Evolutionary conservation across 2,329 filamentous ascomycete genomes (phyloP).

Genomic region (Cytospora leucostoma): DNA sequence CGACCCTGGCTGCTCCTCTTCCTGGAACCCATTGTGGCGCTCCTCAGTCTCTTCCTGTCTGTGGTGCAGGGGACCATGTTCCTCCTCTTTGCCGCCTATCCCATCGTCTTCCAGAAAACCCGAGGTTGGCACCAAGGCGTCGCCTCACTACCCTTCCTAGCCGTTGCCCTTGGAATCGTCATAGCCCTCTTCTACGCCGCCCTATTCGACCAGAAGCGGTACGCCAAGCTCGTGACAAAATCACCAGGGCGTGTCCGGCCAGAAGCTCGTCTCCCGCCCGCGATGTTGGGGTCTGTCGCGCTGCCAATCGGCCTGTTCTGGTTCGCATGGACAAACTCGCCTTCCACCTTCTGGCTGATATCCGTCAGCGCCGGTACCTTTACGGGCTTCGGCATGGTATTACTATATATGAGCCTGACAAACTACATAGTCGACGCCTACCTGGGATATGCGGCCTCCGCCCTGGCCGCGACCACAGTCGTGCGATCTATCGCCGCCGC

Average conservation of each 20-base stretch:
- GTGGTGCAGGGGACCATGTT: constrained; percentile 43
- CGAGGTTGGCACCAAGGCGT: constrained; percentile 52
- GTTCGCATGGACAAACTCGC: constrained; percentile 58
- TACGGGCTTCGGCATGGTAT: constrained; percentile 68
- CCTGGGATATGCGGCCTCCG: constrained; percentile 78
- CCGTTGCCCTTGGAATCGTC: constrained; percentile 56
- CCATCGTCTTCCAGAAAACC: constrained; percentile 54
- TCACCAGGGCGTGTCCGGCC: constrained; percentile 57
- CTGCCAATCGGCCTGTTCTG: constrained; percentile 58
- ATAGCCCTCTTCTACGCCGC: constrained; percentile 49
- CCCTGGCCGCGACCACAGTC: constrained; percentile 78
- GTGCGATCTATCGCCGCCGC: constrained; percentile 73
- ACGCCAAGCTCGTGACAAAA: constrained; percentile 48
- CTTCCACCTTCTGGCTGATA: constrained; percentile 31
- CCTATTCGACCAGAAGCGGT: constrained; percentile 41
- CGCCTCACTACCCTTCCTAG: constrained; percentile 57
- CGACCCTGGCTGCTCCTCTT: constrained; percentile 45
- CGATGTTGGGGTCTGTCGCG: constrained; percentile 55
- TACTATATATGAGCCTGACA: constrained; percentile 80
- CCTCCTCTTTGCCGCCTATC: constrained; percentile 46
- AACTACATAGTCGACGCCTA: constrained; percentile 82
- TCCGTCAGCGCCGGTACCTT: constrained; percentile 47
- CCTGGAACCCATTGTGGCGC: constrained; percentile 57
- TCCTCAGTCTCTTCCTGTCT: constrained; percentile 56
- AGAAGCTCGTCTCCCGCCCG: constrained; percentile 57